Conservation (phyloP, 441 rosid species). For the Populus hybrid region DNA sequence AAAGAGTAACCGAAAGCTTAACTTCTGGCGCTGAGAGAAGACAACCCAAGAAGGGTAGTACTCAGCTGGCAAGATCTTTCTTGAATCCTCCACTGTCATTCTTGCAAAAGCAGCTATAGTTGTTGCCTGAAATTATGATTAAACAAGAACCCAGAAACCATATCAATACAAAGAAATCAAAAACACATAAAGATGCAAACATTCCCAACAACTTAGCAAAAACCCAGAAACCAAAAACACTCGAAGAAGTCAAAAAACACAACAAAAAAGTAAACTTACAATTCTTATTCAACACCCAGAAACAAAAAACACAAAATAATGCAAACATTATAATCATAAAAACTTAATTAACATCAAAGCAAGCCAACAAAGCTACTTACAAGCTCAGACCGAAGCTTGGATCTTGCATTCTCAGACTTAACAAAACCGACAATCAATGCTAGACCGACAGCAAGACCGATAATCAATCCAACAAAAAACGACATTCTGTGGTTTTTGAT, state of each 20-base stretch:
- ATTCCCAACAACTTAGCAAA: not conserved
- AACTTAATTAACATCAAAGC: not conserved
- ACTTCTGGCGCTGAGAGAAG: conserved; percentile 91
- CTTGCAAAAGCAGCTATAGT: conserved; percentile 93
- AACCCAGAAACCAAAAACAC: not conserved
- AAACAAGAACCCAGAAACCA: conserved; percentile 7
- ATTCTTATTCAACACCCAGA: not conserved
- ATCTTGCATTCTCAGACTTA: conserved; percentile 71
- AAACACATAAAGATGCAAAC: not conserved
- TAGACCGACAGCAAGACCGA: conserved; percentile 70
- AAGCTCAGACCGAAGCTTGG: conserved; percentile 71
- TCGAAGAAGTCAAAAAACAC: not conserved
- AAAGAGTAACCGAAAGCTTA: conserved; percentile 26
- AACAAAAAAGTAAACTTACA: not conserved
- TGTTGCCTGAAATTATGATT: conserved; percentile 45
- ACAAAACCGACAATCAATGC: conserved; percentile 69
- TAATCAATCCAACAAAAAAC: conserved; percentile 65
- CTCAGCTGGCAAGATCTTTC: conserved; percentile 77
- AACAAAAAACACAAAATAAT: not conserved
- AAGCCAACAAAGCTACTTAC: conserved; percentile 32
- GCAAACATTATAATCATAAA: not conserved
- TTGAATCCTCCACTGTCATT: conserved; percentile 88
- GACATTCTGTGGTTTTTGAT: conserved; percentile 16
- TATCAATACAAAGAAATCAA: not conserved
- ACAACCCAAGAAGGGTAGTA: conserved; percentile 95